phyloP scores from a whole-genome alignment of 805 yeast species.

The Kluyveromyces lactis region DNA sequence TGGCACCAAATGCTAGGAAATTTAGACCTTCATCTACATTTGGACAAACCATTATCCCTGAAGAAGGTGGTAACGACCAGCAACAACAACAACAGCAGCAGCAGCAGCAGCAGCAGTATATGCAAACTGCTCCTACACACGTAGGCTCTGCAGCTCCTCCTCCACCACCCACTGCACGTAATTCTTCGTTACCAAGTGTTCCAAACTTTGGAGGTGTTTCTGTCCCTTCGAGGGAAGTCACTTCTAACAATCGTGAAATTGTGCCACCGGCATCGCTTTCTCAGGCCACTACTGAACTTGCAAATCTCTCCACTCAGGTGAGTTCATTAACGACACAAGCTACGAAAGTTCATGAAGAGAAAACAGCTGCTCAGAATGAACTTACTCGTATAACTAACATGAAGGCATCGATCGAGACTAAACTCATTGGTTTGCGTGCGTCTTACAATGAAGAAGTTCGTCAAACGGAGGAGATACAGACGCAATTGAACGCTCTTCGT shows the following conservation, averaged over 20 bases:
- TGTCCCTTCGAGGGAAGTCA: slow-evolving; percentile 9
- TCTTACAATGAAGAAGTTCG: slow-evolving; percentile 73
- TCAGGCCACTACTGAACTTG: slow-evolving; percentile 75
- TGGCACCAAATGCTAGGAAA: slow-evolving; percentile 24
- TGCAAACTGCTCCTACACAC: slow-evolving; percentile 40
- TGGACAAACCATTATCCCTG: slow-evolving; percentile 61
- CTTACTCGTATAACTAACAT: slow-evolving; percentile 55
- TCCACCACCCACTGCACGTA: slow-evolving; percentile 9
- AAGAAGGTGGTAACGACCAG: slow-evolving; percentile 22
- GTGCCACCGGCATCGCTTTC: slow-evolving; percentile 63
- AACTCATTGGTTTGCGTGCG: slow-evolving; percentile 54
- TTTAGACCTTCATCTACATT: slow-evolving; percentile 81
- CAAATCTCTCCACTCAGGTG: slow-evolving; percentile 78
- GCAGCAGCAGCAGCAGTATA: slow-evolving; percentile 10
- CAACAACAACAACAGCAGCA: slow-evolving; percentile 4
- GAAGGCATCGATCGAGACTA: slow-evolving; percentile 66
- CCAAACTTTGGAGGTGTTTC: slow-evolving; percentile 25
- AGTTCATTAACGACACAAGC: slow-evolving; percentile 73
- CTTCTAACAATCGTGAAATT: slow-evolving; percentile 43
- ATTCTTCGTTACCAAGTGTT: slow-evolving; percentile 23
- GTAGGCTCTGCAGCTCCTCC: slow-evolving; percentile 35
- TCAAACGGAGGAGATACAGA: slow-evolving; percentile 67
- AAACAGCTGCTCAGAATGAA: slow-evolving; percentile 69
- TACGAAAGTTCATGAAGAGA: slow-evolving; percentile 57
- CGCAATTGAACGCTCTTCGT: slow-evolving; percentile 47